Evolutionary conservation across 2,329 filamentous ascomycete genomes (phyloP), one percentile per base, ranked within the genome.

Genomic region (Chaetomiaceae sp.): DNA sequence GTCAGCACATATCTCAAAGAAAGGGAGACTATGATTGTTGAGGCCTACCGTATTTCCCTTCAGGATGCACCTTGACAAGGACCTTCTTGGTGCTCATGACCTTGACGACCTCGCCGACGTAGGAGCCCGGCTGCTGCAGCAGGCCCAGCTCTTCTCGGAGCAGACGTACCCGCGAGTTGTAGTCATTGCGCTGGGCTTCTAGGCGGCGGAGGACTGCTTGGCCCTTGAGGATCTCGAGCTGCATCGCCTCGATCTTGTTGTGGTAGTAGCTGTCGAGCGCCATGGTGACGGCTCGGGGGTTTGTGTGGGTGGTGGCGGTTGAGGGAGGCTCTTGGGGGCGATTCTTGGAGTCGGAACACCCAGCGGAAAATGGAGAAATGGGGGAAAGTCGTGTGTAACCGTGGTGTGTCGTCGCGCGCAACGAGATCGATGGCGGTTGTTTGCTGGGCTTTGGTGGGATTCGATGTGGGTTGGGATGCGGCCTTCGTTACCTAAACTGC

Each of bases 221-320:
- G 53, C 94, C 92, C 76, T 97, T 92, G 72, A 99, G 92, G 71
- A 99, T 99, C 83, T 99, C 92, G 72, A 99, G 91, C 87, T 97
- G 97, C 89, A 97, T 96, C 72, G 88, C 86, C 89, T 99, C 94
- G 76, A 97, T 97, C 82, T 99, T 99, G 81, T 97, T 97, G 77
- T 94, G 89, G 75, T 95, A 99, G 79, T 96, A 99, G 75, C 88
- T 95, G 75, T 97, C 94, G 76, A 99, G 89, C 83, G 92, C 91
- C 94, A 99, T 99, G 71, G 70, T 85, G 82, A 54, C 47, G 55
- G 57, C 51, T 53, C 51, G 55, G 27, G 9, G 25, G 25, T 27
- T n/a, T 39, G 22, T 38, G 17, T 25, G 19, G 25, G 37, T 15
- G 17, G 50, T 27, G 40, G 42, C 19, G 43, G 17, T 23, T 20